phyloP scores from a whole-genome alignment of 768 basidiomycete genomes.

The Lactarius evosmus region DNA sequence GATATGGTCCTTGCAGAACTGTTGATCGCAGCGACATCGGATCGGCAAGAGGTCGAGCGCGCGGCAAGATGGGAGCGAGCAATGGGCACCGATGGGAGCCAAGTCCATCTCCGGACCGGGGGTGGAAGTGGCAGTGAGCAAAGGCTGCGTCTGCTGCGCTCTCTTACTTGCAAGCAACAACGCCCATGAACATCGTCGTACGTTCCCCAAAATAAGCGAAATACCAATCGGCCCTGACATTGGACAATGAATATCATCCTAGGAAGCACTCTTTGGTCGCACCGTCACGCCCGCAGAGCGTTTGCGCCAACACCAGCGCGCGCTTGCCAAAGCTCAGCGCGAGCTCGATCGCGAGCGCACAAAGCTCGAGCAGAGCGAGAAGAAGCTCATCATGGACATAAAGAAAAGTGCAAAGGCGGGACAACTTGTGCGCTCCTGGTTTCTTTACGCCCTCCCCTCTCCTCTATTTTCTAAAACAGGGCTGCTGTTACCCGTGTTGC shows the following conservation, averaged over 20 bases:
- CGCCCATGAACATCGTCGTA: constrained; percentile 78
- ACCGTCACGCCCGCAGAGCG: constrained; percentile 95
- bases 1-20: constrained; percentile 66
- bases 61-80: constrained; percentile 57
- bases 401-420: constrained; percentile 95
- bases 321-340: constrained; percentile 94
- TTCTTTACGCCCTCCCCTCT: neutral
- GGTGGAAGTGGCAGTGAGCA: neutral
- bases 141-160: neutral
- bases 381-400: constrained; percentile 93
- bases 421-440: constrained; percentile 68
- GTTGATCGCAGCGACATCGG: constrained; percentile 53
- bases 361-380: constrained; percentile 94
- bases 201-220: constrained; percentile 31
- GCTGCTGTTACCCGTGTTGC: constrained; percentile 6
- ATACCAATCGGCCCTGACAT: constrained; percentile 13
- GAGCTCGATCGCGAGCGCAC: constrained; percentile 94
- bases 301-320: constrained; percentile 93
- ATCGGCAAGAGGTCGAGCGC: constrained; percentile 77
- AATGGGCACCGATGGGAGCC: constrained; percentile 59
- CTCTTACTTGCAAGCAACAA: neutral
- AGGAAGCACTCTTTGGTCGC: constrained; percentile 96
- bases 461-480: neutral
- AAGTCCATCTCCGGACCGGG: constrained; percentile 38
- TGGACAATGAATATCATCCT: neutral